Evolutionary conservation across 129 eudicot species (phyloP).

Genomic region (Erigeron canadensis): DNA sequence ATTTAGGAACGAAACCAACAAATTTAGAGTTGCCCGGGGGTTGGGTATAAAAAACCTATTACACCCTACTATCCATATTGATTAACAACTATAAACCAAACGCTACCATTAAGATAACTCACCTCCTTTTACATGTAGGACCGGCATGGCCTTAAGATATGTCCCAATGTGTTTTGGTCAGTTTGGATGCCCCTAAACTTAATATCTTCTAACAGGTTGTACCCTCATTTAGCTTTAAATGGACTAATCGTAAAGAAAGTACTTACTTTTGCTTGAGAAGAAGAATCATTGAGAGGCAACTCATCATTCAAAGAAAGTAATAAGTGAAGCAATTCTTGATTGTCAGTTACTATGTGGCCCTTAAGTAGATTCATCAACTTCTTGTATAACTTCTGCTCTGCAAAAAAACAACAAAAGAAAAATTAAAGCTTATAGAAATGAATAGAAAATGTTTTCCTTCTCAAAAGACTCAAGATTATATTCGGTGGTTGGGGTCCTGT

Average conservation of each 20-base stretch:
- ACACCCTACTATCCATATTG: too few species aligned
- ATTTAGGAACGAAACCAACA: too few species aligned
- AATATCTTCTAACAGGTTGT: background rate
- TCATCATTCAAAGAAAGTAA: slow-evolving; percentile 51
- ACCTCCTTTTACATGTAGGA: background rate
- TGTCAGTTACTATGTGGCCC: slow-evolving; percentile 42
- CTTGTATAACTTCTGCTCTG: slow-evolving; percentile 52
- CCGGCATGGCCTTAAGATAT: background rate
- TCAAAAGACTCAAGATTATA: slow-evolving; percentile 2
- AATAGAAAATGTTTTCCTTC: slow-evolving; percentile 1
- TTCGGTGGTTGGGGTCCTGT: background rate
- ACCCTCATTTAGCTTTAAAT: background rate
- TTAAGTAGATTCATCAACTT: slow-evolving; percentile 46
- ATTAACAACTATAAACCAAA: too few species aligned
- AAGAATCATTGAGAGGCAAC: slow-evolving; percentile 54
- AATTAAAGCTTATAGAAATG: background rate
- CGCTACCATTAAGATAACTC: too few species aligned
- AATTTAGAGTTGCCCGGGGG: too few species aligned
- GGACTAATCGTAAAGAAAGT: background rate
- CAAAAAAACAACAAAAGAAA: slow-evolving; percentile 20
- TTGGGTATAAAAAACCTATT: too few species aligned
- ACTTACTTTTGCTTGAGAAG: slow-evolving; percentile 53
- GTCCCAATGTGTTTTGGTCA: background rate
- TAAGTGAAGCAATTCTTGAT: slow-evolving; percentile 49
- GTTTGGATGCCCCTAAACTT: background rate